Evolutionary conservation across 1,284 basidiomycete species (phyloP).

Genomic region (Malassezia japonica): DNA sequence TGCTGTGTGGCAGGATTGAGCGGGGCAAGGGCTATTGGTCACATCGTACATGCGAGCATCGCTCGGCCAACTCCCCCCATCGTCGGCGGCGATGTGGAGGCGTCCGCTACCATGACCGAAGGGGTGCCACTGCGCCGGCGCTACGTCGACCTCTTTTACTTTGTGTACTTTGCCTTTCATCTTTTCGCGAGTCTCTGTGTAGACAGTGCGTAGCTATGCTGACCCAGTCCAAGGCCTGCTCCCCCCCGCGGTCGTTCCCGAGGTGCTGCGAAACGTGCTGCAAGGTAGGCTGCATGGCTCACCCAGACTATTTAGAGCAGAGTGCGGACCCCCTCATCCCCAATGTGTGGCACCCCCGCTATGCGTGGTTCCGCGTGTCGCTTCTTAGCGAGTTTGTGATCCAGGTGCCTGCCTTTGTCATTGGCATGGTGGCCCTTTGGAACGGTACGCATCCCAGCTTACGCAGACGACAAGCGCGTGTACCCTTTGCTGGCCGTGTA

Average conservation of each 20-base stretch:
- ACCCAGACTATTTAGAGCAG: constrained; percentile 15
- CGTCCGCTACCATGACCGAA: not conserved
- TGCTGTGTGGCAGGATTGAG: too few relatives aligned
- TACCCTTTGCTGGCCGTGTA: constrained; percentile 17
- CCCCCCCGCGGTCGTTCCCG: constrained; percentile 11
- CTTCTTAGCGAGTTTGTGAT: constrained; percentile 17
- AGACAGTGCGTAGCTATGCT: constrained; percentile 14
- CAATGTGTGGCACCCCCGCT: constrained; percentile 11
- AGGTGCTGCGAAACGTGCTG: constrained; percentile 6
- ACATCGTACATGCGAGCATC: too few relatives aligned
- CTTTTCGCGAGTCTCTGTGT: constrained; percentile 13
- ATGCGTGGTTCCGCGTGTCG: constrained; percentile 19
- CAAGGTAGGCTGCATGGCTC: not conserved
- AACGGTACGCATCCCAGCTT: not conserved
- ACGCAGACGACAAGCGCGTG: constrained; percentile 14
- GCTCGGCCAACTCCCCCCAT: too few relatives aligned
- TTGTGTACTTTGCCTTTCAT: constrained; percentile 18
- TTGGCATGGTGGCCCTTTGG: constrained; percentile 15
- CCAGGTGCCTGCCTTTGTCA: constrained; percentile 17
- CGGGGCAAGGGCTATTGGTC: too few relatives aligned
- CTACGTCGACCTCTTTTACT: constrained; percentile 13
- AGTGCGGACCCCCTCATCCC: constrained; percentile 17
- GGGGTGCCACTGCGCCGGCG: constrained; percentile 12
- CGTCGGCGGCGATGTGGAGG: too few relatives aligned
- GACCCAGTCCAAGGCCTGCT: constrained; percentile 16